Base-by-base conservation (phyloP, 2,329 filamentous ascomycete species). In the Pyrenophora tritici-repentis region DNA sequence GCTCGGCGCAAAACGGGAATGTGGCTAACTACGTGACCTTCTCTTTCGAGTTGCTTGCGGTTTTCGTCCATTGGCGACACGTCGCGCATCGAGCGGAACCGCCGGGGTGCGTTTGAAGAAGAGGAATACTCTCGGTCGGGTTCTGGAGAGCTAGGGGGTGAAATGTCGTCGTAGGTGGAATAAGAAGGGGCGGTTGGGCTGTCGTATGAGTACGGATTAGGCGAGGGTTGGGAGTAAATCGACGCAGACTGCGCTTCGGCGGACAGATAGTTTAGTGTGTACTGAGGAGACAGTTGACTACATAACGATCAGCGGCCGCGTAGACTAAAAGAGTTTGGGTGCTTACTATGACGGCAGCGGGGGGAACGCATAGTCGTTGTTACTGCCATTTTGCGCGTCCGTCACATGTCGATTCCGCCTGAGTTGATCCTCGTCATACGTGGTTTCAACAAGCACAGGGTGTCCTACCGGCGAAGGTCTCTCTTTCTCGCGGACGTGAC, bases 181-280 rank as follows among this genome's bases (percentile, higher is more conserved):
- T 52, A 57, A 12, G 58, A 47, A 29, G 47, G 42, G 18, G 56
- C 45, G 10, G 58, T 45, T n/a, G 55, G 57, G 20, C 67, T 56
- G 18, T 65, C 53, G 52, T 63, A 57, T 45, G 54, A 60, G 42
- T 67, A 60, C 16, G 56, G 17, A 20, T 63, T 58, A 12, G 79
- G 78, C 53, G 78, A 83, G 37, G 76, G 79, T 67, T 83, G 79
- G 38, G 85, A 84, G 67, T 88, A 87, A 39, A 85, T 60, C 13
- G 86, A 87, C 17, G 66, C 62, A 32, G 70, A 69, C 6, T 66
- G 64, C 7, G 63, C 61, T 50, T 67, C 62, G 7, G 69, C 69
- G 2, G 54, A 53, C 45, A 60, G 62, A 32, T 66, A 64, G 34
- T 63, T 53, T 33, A 56, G 59, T 36, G 59, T 53, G 39, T 64